Base-by-base conservation (phyloP, 2,329 filamentous ascomycete genomes). In the Scolecobasidium constrictum region DNA sequence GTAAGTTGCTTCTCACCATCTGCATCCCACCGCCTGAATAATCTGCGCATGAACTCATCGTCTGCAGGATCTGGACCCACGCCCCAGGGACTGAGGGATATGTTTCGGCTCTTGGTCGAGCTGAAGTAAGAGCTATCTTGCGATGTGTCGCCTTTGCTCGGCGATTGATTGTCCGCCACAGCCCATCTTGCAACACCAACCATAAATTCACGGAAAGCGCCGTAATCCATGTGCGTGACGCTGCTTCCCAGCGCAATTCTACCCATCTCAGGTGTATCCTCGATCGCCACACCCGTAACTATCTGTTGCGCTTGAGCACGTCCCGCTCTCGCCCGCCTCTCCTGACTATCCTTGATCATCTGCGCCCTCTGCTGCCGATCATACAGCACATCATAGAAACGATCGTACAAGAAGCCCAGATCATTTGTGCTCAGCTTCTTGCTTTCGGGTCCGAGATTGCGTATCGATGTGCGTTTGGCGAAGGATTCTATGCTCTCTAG, bases 401-500 rank as follows among this genome's bases (percentile, higher is more conserved):
- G 78, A 61, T 98, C 92, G 56, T 98, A 98, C 17, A 96, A 68
- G 33, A 86, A 83, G 21, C 86, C 85, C 3, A 98, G 73, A 56
- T 98, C 92, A 39, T 90, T 86, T 5, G 81, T 69, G 54, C 77
- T 86, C 23, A 98, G 68, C 42, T 88, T 77, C 65, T 96, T 98
- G 69, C 88, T 95, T 52, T 98, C 92, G 0, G 90, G 87, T 0
- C 92, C 92, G 19, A 98, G 75, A 54, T 98, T 98, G 26, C 92
- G 77, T 48, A 98, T 94, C 1, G 90, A 93, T 3, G 92, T 98
- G 50, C 92, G 78, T 67, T 96, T 98, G 41, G 92, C 87, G 56
- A 98, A 98, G 53, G 78, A 94, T 65, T 96, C 92, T 55, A 98
- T 96, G 50, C 88, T 95, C 59, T 87, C 87, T 44, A 98, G 71